Evolutionary conservation across 352 stramenopile species (phyloP).

Genomic region (Peronosclerospora sorghi): DNA sequence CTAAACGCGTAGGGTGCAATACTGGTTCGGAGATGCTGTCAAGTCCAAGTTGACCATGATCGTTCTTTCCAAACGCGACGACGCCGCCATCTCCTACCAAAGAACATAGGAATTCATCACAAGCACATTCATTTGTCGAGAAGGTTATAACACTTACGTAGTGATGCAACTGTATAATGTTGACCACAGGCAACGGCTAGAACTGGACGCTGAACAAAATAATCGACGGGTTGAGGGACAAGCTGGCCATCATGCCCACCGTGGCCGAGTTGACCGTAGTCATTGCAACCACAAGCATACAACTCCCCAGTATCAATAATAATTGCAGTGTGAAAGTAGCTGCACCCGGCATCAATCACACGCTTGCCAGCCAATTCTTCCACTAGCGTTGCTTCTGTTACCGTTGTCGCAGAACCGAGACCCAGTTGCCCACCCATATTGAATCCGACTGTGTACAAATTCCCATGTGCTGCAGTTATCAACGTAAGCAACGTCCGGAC

Average conservation of each 20-base stretch:
- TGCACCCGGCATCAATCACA: slow-evolving; percentile 80
- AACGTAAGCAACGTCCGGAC: not conserved
- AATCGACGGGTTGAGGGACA: slow-evolving; percentile 43
- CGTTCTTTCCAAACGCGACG: slow-evolving; percentile 87
- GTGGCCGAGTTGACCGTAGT: slow-evolving; percentile 86
- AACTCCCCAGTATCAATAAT: slow-evolving; percentile 68
- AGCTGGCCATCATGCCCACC: slow-evolving; percentile 59
- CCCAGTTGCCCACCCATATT: slow-evolving; percentile 88
- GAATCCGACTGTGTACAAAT: slow-evolving; percentile 86
- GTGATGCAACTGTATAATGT: slow-evolving; percentile 76
- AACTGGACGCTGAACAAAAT: slow-evolving; percentile 35
- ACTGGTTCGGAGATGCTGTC: slow-evolving; percentile 34
- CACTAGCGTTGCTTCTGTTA: slow-evolving; percentile 43
- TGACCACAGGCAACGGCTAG: slow-evolving; percentile 81
- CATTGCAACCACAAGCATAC: slow-evolving; percentile 85
- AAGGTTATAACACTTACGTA: slow-evolving; percentile 21
- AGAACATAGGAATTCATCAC: no score
- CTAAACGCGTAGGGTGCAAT: slow-evolving; percentile 36
- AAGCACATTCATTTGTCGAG: no score
- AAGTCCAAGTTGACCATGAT: slow-evolving; percentile 86
- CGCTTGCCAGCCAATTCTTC: slow-evolving; percentile 28
- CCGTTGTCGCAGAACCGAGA: slow-evolving; percentile 55
- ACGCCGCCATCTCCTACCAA: slow-evolving; percentile 40
- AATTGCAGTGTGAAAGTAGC: slow-evolving; percentile 89
- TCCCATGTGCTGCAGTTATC: slow-evolving; percentile 40